Evolutionary conservation across 176 grass and related monocot species (phyloP), one percentile per base, ranked within the genome.

Genomic region (Elaeis guineensis): DNA sequence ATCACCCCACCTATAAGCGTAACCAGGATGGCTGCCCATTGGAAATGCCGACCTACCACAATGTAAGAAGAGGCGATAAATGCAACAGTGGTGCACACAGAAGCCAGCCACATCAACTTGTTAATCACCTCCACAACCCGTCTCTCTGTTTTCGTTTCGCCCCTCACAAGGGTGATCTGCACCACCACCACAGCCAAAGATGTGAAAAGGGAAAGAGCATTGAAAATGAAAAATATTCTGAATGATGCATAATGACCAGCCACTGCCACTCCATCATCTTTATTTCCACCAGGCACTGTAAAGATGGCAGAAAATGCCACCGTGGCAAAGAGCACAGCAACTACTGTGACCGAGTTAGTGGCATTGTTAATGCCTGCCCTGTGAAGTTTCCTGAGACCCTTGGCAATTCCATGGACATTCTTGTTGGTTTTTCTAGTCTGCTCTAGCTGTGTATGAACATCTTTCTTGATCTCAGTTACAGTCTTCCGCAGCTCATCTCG

Each of bases 31-130:
- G 52, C 65, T 17, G 65, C 65, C 65, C 65, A 56, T 26, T 21
- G n/a, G 50, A 21, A 16, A 53, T 25, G 26, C 25, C 52, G 65
- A 6, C 65, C 65, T 9, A 56, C 17, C 26, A 68, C 26, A n/a
- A 67, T 56, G 51, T 67, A 56, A 26, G 65, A 30, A 16, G 65
- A 54, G 6, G 65, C 18, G 24, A 67, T 18, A 17, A 67, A 67
- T 14, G 65, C 65, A 8, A 56, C 65, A 0, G 65, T 67, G 26
- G 65, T 67, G 65, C 65, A 67, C n/a, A 55, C 65, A 3, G 65
- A 67, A 3, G 65, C 65, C 52, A 67, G 11, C 65, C 65, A 67
- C 65, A 67, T 67, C 21, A 67, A 17, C 50, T 66, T 66, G 64
- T 66, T 66, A 21, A 66, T 66, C 49, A 66, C 49, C 64, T 54